Evolutionary conservation across 2,329 filamentous ascomycete genomes (phyloP).

Genomic region (Penicillium sp.): DNA sequence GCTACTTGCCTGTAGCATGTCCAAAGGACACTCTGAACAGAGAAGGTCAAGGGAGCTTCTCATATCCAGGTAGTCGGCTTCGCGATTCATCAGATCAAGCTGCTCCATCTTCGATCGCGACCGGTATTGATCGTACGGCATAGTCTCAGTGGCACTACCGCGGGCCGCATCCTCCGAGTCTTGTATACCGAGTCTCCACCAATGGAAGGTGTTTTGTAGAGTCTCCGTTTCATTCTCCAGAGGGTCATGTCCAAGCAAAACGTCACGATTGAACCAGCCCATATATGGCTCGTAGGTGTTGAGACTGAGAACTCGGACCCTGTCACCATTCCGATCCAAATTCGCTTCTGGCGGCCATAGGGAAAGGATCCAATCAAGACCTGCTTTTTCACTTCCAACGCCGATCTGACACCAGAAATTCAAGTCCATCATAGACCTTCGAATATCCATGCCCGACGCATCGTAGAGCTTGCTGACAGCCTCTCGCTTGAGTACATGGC

Average conservation of each 20-base stretch:
- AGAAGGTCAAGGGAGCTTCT: conserved; percentile 38
- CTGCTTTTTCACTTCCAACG: conserved; percentile 80
- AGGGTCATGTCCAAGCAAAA: conserved; percentile 37
- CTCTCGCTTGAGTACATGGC: conserved; percentile 67
- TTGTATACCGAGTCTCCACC: conserved; percentile 62
- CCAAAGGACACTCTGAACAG: conserved; percentile 24
- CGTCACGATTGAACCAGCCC: conserved; percentile 67
- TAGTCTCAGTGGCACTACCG: conserved; percentile 38
- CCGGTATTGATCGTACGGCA: conserved; percentile 2
- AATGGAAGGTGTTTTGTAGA: conserved; percentile 60
- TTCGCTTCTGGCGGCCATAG: conserved; percentile 70
- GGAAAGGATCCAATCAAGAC: conserved; percentile 83
- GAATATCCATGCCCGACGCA: conserved; percentile 66
- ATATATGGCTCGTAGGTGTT: conserved; percentile 73
- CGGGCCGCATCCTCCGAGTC: conserved; percentile 49
- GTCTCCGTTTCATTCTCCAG: conserved; percentile 58
- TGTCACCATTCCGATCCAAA: conserved; percentile 61
- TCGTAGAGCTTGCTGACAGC: conserved; percentile 67
- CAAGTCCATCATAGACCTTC: conserved; percentile 75
- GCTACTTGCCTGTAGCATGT: conserved; percentile 28
- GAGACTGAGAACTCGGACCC: conserved; percentile 73
- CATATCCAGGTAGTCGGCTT: conserved; percentile 32
- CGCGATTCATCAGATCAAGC: conserved; percentile 28
- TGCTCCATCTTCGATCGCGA: conserved; percentile 19
- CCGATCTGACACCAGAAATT: conserved; percentile 98